A percentile compares a stretch with the other conserved stretches of the same genome.
These are phyloP conservation scores for Globisporangium paddicum DNA, from an alignment of 352 stramenopile species.

Conservation along the genomic window DNA sequence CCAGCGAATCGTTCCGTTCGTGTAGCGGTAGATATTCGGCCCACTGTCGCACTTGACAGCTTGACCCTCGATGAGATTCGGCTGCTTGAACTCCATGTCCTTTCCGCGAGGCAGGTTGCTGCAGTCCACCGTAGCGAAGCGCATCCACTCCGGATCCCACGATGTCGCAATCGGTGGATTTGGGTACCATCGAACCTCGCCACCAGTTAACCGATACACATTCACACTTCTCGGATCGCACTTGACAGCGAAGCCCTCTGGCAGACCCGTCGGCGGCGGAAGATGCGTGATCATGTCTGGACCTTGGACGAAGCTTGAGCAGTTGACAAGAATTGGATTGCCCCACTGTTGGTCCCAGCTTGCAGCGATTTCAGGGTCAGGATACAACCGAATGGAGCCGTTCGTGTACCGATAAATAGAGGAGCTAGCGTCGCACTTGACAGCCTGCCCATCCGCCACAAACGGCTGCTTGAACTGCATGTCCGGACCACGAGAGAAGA, in stretches of 20 bases:
- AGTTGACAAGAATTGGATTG: conserved; percentile 11
- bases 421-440: conserved; percentile 10
- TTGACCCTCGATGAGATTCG: conserved; percentile 6
- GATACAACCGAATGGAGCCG: conserved; percentile 18
- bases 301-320: conserved; percentile 9
- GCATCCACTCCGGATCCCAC: neutral
- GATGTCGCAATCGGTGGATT: neutral
- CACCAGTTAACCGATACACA: conserved; percentile 14
- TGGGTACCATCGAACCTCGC: conserved; percentile 9
- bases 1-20: conserved; percentile 9
- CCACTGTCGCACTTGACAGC: conserved; percentile 11
- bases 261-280: neutral
- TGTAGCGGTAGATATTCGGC: conserved; percentile 9
- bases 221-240: conserved; percentile 3
- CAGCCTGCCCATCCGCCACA: conserved; percentile 9
- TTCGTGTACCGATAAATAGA: conserved; percentile 5
- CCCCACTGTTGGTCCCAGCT: conserved; percentile 22
- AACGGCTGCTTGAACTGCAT: conserved; percentile 13
- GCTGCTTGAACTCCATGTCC: conserved; percentile 10
- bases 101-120: neutral
- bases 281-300: neutral
- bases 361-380: conserved; percentile 13
- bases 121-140: neutral
- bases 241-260: conserved; percentile 7
- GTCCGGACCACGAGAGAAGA: conserved; percentile 7